Conservation (phyloP, 1,284 basidiomycete genomes). For the Tilletiopsis washingtonensis region DNA sequence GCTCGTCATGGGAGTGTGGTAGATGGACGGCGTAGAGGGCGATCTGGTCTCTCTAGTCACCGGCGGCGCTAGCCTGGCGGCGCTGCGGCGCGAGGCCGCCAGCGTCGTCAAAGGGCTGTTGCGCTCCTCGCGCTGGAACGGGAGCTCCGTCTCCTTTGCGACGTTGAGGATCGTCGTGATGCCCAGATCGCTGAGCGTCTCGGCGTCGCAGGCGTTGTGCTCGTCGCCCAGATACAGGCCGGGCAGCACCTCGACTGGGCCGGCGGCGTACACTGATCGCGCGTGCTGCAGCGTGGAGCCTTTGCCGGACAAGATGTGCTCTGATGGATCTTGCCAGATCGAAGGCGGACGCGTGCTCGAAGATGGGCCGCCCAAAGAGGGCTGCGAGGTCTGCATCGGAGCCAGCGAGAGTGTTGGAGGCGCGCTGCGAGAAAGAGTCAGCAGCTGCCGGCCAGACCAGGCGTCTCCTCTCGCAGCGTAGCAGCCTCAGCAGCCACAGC, state of each 20-base stretch:
- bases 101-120: background rate
- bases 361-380: background rate
- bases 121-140: slow-evolving; percentile 12
- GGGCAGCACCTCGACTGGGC: slow-evolving; percentile 80
- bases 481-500: too few relatives aligned
- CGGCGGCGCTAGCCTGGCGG: too few relatives aligned
- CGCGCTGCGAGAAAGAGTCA: background rate
- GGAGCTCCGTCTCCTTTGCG: slow-evolving; percentile 57
- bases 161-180: slow-evolving; percentile 85
- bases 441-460: background rate
- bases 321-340: slow-evolving; percentile 33
- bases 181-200: slow-evolving; percentile 60
- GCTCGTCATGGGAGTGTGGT: background rate
- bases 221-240: slow-evolving; percentile 88
- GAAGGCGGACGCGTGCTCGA: slow-evolving; percentile 22
- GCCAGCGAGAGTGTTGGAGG: background rate
- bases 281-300: slow-evolving; percentile 40
- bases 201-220: slow-evolving; percentile 77
- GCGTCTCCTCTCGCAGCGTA: background rate
- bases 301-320: slow-evolving; percentile 38
- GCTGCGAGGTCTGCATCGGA: background rate
- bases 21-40: background rate
- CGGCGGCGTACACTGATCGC: slow-evolving; percentile 59
- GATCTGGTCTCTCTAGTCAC: too few relatives aligned
- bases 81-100: background rate